Evolutionary conservation across 306 rosid genomes (phyloP).

Genomic region (Cucurbita ficifolia): DNA sequence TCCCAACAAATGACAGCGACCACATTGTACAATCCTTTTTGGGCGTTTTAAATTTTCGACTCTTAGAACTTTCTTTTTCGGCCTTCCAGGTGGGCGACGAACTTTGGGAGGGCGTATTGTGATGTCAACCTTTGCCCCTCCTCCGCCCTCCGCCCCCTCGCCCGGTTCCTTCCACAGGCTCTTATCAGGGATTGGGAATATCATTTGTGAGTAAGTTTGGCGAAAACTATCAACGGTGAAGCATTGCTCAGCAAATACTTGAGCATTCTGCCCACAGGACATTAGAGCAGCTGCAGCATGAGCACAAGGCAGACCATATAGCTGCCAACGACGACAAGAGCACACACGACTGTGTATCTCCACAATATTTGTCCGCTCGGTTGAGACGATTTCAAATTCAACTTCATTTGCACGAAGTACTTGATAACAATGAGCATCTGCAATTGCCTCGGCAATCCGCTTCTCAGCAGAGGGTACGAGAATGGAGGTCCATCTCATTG

Average conservation of each 20-base stretch:
- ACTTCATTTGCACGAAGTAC: slow-evolving; percentile 95
- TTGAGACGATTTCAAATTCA: slow-evolving; percentile 94
- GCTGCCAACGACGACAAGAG: slow-evolving; percentile 95
- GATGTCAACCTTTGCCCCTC: slow-evolving; percentile 56
- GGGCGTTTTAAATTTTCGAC: slow-evolving; percentile 94
- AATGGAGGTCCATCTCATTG: slow-evolving; percentile 70
- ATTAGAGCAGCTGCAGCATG: slow-evolving; percentile 97
- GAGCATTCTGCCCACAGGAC: slow-evolving; percentile 84
- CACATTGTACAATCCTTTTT: slow-evolving; percentile 89
- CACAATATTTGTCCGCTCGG: slow-evolving; percentile 91
- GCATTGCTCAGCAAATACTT: slow-evolving; percentile 80
- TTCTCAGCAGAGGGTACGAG: slow-evolving; percentile 94
- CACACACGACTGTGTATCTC: slow-evolving; percentile 77
- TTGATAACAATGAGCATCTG: slow-evolving; percentile 94
- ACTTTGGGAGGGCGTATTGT: slow-evolving; percentile 73
- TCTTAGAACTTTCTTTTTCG: slow-evolving; percentile 81
- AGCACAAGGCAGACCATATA: slow-evolving; percentile 94
- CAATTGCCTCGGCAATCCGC: slow-evolving; percentile 68
- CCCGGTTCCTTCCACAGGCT: slow-evolving; percentile 60
- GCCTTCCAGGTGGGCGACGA: slow-evolving; percentile 95
- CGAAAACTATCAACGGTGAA: slow-evolving; percentile 72
- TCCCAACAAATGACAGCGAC: slow-evolving; percentile 97
- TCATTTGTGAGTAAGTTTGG: slow-evolving; percentile 59
- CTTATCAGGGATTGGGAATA: slow-evolving; percentile 71
- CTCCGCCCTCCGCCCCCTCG: slow-evolving; percentile 75